Evolutionary conservation across 2,329 filamentous ascomycete species (phyloP), one percentile per base, ranked within the genome.

Genomic region (Alternaria sp.): DNA sequence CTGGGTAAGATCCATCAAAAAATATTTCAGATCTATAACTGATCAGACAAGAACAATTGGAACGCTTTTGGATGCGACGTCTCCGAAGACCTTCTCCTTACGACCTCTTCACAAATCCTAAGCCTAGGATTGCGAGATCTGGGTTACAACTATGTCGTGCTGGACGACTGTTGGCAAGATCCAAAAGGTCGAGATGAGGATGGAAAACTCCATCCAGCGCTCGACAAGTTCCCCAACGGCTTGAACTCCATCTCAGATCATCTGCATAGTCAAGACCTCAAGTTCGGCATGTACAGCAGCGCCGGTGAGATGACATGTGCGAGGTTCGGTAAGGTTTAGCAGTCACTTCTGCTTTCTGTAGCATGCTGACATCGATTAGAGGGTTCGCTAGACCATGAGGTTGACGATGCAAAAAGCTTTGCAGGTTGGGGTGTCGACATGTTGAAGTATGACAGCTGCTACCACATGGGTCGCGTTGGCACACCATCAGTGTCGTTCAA

Each of bases 251-350:
- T 85, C 1, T 86, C 86, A 2, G 75, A 84, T 25, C 65, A 67
- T 40, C 62, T 75, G 5, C 72, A 75, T 43, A 44, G 54, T 44
- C 64, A 67, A 63, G 86, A 86, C 2, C 69, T 90, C 45, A 90
- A 90, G 70, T 77, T 89, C 10, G 88, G 88, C 1, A 88, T 90
- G 59, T 90, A 90, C 69, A 84, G 84, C 66, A 84, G 84, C 71
- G 85, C 85, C 0, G 85, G 85, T 43, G 79, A 73, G 14, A 65
- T 69, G 59, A 87, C 85, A 2, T 89, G 87, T 67, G 87, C 82
- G 1, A 82, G 83, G 5, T 89, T 87, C 68, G 83, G 85, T 34
- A 60, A 32, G 56, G 32, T 2, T 6, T 1, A 8, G 12, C n/a
- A 34, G 9, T 51, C 28, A 9, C 11, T 4, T 8, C 36, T 16